Conservation (phyloP, 129 eudicot genomes). For the Chrysanthemum seticuspe region DNA sequence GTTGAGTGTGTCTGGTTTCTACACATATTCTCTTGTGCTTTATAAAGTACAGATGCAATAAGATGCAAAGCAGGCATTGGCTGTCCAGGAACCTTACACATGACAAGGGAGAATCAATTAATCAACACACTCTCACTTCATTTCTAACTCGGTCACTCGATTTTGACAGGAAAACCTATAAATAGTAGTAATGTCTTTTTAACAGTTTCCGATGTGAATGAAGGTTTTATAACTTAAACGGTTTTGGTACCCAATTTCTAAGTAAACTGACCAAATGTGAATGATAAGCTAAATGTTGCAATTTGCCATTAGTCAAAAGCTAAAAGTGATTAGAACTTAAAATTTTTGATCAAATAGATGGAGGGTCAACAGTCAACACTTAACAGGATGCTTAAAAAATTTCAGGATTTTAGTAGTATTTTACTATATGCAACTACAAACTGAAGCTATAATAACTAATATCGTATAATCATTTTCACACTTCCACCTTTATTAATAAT, state of each 20-base stretch:
- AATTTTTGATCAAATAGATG: background rate
- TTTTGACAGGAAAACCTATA: background rate
- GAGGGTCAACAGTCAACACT: background rate
- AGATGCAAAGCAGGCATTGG: too few species aligned
- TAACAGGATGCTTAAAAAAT: background rate
- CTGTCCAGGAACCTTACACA: too few species aligned
- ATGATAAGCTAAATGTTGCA: background rate
- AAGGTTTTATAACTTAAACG: background rate
- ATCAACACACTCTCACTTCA: background rate
- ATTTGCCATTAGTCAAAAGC: background rate
- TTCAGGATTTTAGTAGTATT: background rate
- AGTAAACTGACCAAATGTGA: background rate
- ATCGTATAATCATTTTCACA: background rate
- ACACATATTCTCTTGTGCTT: too few species aligned
- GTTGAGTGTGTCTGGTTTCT: too few species aligned
- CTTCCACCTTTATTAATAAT: too few species aligned
- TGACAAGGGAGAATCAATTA: too few species aligned
- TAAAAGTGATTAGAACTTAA: background rate
- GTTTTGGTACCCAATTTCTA: background rate
- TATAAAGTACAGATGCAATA: too few species aligned
- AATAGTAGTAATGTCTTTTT: too few species aligned
- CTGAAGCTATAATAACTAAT: background rate
- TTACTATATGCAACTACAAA: background rate
- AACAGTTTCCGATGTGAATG: too few species aligned
- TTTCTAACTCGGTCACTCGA: background rate